These are phyloP conservation scores for Pyropia haitanensis DNA, from an alignment of 23 red algal genomes.

Conservation along the genomic window DNA sequence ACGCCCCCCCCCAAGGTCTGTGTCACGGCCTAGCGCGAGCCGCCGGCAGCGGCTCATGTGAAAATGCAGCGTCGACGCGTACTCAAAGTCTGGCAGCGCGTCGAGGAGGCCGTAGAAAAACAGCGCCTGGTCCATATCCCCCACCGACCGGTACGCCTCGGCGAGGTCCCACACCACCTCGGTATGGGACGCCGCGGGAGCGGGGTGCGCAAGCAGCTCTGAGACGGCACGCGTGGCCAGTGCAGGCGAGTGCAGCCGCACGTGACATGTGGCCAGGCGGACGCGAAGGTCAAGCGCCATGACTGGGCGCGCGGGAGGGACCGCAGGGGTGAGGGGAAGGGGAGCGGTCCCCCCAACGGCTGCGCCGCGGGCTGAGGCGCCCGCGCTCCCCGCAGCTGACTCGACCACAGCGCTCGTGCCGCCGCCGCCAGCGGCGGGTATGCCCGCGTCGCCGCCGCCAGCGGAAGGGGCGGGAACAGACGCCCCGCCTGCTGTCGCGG, in stretches of 20 bases:
- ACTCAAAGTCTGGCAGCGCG: too few relatives aligned
- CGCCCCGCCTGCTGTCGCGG: too few relatives aligned
- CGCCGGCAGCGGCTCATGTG: too few relatives aligned
- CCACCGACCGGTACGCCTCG: conserved; percentile 22
- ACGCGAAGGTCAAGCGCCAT: conserved; percentile 40
- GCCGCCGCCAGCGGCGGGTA: neutral
- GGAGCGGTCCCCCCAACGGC: conserved; percentile 20
- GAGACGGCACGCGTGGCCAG: conserved; percentile 22
- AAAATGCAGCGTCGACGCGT: too few relatives aligned
- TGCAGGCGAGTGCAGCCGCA: conserved; percentile 23
- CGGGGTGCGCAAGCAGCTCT: conserved; percentile 35
- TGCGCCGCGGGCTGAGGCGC: neutral
- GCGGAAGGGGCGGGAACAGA: neutral
- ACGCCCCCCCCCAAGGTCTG: too few relatives aligned
- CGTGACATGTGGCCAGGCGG: conserved; percentile 41
- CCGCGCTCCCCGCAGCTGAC: conserved; percentile 2
- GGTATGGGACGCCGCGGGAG: conserved; percentile 12
- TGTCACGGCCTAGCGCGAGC: too few relatives aligned
- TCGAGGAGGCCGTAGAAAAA: too few relatives aligned
- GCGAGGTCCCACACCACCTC: conserved; percentile 46
- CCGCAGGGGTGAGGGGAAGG: conserved; percentile 7
- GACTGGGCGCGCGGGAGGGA: conserved; percentile 1
- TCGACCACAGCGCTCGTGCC: neutral
- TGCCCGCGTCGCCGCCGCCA: neutral
- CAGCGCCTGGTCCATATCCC: too few relatives aligned